These are phyloP conservation scores for Epichloe bromicola DNA, from an alignment of 2,329 filamentous ascomycete genomes.

Conservation along the genomic window DNA sequence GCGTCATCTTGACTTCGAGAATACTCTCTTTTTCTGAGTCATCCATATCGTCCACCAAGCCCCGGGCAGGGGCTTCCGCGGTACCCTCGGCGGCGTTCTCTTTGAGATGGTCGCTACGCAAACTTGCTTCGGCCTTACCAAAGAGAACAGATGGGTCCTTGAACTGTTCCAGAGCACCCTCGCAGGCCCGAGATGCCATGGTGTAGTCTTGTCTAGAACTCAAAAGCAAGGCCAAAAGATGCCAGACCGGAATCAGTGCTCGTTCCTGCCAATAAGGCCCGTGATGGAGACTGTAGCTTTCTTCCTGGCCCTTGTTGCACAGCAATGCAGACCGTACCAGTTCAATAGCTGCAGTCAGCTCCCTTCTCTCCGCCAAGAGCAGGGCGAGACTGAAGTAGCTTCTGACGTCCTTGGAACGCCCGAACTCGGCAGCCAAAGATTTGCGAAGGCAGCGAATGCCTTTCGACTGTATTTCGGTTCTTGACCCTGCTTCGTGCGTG, in stretches of 20 bases:
- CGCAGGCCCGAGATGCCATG: conserved; percentile 70
- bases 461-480: conserved; percentile 62
- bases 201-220: conserved; percentile 77
- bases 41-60: conserved; percentile 67
- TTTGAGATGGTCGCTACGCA: conserved; percentile 55
- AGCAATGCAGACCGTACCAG: conserved; percentile 66
- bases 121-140: conserved; percentile 43
- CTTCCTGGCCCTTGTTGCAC: conserved; percentile 36
- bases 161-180: conserved; percentile 85
- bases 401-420: conserved; percentile 55
- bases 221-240: conserved; percentile 73
- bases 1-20: conserved; percentile 92
- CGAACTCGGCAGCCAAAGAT: conserved; percentile 54
- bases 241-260: conserved; percentile 70
- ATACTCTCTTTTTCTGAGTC: conserved; percentile 79
- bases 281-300: conserved; percentile 29
- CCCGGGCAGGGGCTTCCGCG: conserved; percentile 19
- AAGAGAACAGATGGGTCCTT: conserved; percentile 58
- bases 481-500: conserved; percentile 60
- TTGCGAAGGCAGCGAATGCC: conserved; percentile 65
- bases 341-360: conserved; percentile 69
- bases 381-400: conserved; percentile 69
- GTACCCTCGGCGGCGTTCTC: conserved; percentile 27
- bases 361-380: conserved; percentile 78
- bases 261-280: conserved; percentile 49